These are phyloP conservation scores for Leishmania major DNA, from an alignment of 208 protist species.

Conservation along the genomic window DNA sequence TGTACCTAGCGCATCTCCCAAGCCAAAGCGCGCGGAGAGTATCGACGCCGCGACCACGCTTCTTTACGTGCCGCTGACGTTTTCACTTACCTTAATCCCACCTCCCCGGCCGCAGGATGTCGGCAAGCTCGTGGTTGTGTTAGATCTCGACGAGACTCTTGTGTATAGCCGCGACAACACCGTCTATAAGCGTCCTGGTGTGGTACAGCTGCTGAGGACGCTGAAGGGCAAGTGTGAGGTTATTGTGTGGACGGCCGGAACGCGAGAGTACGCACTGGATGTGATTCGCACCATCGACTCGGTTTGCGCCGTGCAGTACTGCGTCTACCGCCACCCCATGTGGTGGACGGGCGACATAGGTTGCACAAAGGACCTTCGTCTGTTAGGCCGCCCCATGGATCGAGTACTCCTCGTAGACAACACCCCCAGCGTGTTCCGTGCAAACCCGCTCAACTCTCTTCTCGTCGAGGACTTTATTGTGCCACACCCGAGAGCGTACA, in stretches of 20 bases:
- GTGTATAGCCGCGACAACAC: conserved; percentile 73
- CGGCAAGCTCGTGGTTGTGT: conserved; percentile 81
- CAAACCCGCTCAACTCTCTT: conserved; percentile 74
- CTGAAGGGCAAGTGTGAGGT: conserved; percentile 73
- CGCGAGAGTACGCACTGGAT: conserved; percentile 68
- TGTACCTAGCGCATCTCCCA: not conserved
- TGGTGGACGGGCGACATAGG: conserved; percentile 73
- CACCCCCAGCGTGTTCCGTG: conserved; percentile 78
- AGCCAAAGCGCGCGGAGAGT: not conserved
- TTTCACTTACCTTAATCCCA: conserved; percentile 52
- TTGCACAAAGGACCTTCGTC: conserved; percentile 82
- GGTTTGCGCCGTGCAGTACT: conserved; percentile 50
- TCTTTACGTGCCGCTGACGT: not conserved
- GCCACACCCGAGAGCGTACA: conserved; percentile 13
- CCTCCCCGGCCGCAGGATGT: conserved; percentile 41
- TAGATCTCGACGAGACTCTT: conserved; percentile 91
- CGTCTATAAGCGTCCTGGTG: conserved; percentile 63
- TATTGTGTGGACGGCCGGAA: conserved; percentile 88
- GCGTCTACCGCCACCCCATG: conserved; percentile 74
- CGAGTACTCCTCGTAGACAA: conserved; percentile 85
- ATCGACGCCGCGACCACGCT: not conserved
- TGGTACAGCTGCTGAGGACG: conserved; percentile 55
- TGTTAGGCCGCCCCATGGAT: conserved; percentile 82
- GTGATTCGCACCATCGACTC: conserved; percentile 77
- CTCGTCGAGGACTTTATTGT: conserved; percentile 75